These are phyloP conservation scores for Septoria petroselini DNA, from an alignment of 2,329 filamentous ascomycete genomes.

Conservation along the genomic window DNA sequence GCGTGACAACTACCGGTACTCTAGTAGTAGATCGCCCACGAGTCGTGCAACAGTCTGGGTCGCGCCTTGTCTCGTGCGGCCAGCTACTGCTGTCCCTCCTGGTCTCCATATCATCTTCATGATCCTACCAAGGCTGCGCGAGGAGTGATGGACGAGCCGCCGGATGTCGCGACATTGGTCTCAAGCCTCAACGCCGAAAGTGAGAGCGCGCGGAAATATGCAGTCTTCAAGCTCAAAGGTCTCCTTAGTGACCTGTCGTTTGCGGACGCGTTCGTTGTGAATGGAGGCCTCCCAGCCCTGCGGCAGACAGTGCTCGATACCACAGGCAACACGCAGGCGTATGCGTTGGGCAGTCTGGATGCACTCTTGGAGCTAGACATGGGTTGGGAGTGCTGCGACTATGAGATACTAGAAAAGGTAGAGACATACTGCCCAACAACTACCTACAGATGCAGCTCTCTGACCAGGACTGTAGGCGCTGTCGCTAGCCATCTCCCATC, in stretches of 20 bases:
- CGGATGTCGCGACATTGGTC: constrained; percentile 43
- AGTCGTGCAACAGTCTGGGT: constrained; percentile 12
- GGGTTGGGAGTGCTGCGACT: constrained; percentile 87
- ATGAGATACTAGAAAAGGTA: constrained; percentile 66
- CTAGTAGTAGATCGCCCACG: constrained; percentile 5
- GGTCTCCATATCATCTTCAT: constrained; percentile 52
- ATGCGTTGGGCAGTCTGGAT: constrained; percentile 84
- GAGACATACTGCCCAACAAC: constrained; percentile 5
- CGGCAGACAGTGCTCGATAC: constrained; percentile 79
- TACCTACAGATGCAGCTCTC: too few relatives aligned
- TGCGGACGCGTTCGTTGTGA: constrained; percentile 91
- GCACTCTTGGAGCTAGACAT: constrained; percentile 92
- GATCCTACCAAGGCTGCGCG: constrained; percentile 38
- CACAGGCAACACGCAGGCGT: constrained; percentile 90
- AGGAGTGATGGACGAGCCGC: constrained; percentile 34
- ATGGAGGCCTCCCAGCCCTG: constrained; percentile 78
- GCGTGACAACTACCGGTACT: too few relatives aligned
- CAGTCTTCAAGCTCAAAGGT: constrained; percentile 94
- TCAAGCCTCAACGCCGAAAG: constrained; percentile 61
- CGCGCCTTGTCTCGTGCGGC: constrained; percentile 25
- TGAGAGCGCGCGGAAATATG: constrained; percentile 96
- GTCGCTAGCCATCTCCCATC: constrained; percentile 89
- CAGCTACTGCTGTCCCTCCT: constrained; percentile 27
- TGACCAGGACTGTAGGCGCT: constrained; percentile 59
- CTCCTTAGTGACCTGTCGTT: constrained; percentile 95